Conservation (phyloP, 805 yeast species). For the Candida silvicultrix region DNA sequence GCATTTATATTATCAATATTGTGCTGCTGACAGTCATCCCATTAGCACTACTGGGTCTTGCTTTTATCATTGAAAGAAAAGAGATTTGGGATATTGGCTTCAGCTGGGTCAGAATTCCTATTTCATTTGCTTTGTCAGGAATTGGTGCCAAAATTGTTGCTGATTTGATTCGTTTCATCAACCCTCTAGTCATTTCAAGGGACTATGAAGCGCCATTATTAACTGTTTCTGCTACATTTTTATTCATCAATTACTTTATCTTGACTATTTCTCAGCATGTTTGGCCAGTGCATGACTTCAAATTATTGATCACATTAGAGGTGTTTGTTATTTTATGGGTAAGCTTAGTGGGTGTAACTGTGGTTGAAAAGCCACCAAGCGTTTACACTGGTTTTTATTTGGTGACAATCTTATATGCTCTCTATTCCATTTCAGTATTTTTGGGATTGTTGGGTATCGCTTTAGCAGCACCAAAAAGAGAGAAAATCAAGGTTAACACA, state of each 20-base stretch:
- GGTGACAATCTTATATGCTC: conserved; percentile 37
- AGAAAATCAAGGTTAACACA: background rate
- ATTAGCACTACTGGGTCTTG: conserved; percentile 37
- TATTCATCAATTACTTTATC: conserved; percentile 50
- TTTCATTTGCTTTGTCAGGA: conserved; percentile 43
- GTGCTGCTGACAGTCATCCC: conserved; percentile 51
- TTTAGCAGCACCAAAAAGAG: conserved; percentile 23
- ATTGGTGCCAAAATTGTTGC: conserved; percentile 29
- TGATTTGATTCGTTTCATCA: conserved; percentile 32
- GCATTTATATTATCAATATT: conserved; percentile 46
- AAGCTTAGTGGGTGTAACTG: conserved; percentile 42
- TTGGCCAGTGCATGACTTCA: conserved; percentile 50
- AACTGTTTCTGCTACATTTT: conserved; percentile 38
- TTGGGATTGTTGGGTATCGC: conserved; percentile 42
- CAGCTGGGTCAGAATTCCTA: conserved; percentile 50
- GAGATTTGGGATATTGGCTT: conserved; percentile 44
- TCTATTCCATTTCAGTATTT: conserved; percentile 40
- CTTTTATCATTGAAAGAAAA: conserved; percentile 40
- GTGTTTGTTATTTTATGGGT: conserved; percentile 54
- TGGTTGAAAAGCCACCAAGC: conserved; percentile 38
- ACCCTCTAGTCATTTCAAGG: conserved; percentile 47
- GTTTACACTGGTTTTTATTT: conserved; percentile 42
- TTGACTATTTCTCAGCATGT: conserved; percentile 34
- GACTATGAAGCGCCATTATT: conserved; percentile 44
- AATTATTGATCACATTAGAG: conserved; percentile 51